A percentile compares a stretch with the other conserved stretches of the same genome.
These are phyloP conservation scores for Taxawa tesnikishii DNA, from an alignment of 2,329 filamentous ascomycete species.

Conservation along the genomic window DNA sequence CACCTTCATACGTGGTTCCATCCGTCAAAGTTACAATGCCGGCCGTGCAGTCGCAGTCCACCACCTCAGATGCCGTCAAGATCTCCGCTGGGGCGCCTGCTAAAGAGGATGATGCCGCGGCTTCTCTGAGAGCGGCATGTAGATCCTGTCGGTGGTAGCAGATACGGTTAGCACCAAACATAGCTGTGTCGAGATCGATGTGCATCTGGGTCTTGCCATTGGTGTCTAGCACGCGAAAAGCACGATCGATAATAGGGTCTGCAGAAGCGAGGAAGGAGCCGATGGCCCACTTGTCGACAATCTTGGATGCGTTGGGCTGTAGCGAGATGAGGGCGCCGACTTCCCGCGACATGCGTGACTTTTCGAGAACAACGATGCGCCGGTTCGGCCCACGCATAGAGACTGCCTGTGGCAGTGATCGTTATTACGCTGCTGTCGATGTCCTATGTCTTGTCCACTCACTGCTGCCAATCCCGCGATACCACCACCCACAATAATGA, in stretches of 20 bases:
- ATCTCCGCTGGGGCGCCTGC: constrained; percentile 16
- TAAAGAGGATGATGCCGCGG: constrained; percentile 12
- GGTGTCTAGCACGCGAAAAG: constrained; percentile 22
- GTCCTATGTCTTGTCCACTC: constrained; percentile 20
- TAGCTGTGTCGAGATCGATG: constrained; percentile 17
- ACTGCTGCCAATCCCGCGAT: constrained; percentile 18
- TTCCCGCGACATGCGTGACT: constrained; percentile 19
- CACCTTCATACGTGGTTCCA: too few species aligned
- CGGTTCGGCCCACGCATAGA: constrained; percentile 19
- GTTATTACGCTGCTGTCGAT: too few species aligned
- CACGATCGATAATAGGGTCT: constrained; percentile 21
- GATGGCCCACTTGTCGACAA: constrained; percentile 21
- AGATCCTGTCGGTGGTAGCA: constrained; percentile 31
- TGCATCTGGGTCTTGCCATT: constrained; percentile 20
- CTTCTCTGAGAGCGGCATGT: constrained; percentile 20
- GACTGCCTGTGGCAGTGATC: constrained; percentile 18
- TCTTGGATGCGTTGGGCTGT: constrained; percentile 28
- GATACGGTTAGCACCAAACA: constrained; percentile 26
- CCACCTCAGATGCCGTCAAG: constrained; percentile 14
- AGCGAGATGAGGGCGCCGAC: constrained; percentile 29
- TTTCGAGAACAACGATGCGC: constrained; percentile 19
- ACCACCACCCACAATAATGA: constrained; percentile 21
- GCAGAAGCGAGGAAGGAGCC: constrained; percentile 15
- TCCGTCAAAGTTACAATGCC: constrained; percentile 21
- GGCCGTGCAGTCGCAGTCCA: constrained; percentile 11